Percentiles rank a stretch among this genome's conserved stretches.
Conservation (phyloP, 2,329 filamentous ascomycete species). For the Myriosclerotinia duriaeana region DNA sequence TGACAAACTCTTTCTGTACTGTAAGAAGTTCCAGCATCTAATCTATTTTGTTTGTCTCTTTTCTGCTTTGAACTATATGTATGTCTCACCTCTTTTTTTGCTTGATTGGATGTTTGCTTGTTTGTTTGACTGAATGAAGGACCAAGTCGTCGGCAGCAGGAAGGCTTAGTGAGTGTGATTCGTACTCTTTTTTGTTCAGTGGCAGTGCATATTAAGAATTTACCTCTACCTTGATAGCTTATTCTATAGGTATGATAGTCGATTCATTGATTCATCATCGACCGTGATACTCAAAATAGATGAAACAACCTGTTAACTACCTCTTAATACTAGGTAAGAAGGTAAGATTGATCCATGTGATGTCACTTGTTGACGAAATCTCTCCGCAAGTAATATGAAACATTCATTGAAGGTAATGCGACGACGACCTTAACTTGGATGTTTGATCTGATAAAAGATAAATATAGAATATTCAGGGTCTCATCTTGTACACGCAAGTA, state of each 20-base stretch:
- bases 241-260: too few relatives aligned
- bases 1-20: slow-evolving; percentile 4
- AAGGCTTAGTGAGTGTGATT: slow-evolving; percentile 5
- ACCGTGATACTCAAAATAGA: neutral
- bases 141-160: slow-evolving; percentile 12
- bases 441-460: slow-evolving; percentile 3
- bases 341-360: neutral
- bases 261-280: neutral
- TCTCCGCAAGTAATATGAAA: neutral
- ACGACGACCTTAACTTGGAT: neutral
- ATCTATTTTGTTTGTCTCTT: neutral
- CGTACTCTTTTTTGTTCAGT: slow-evolving; percentile 4
- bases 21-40: neutral
- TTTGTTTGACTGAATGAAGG: neutral
- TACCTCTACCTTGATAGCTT: too few relatives aligned
- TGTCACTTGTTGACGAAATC: neutral
- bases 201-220: slow-evolving; percentile 3
- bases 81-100: neutral
- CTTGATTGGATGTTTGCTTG: neutral
- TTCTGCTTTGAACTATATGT: neutral
- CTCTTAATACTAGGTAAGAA: too few relatives aligned
- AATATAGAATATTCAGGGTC: slow-evolving; percentile 9
- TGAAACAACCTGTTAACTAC: neutral
- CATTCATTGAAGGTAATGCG: neutral
- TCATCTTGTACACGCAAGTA: neutral